Base-by-base conservation (phyloP, 148 eudicot species). In the Hydrangea macrophylla region DNA sequence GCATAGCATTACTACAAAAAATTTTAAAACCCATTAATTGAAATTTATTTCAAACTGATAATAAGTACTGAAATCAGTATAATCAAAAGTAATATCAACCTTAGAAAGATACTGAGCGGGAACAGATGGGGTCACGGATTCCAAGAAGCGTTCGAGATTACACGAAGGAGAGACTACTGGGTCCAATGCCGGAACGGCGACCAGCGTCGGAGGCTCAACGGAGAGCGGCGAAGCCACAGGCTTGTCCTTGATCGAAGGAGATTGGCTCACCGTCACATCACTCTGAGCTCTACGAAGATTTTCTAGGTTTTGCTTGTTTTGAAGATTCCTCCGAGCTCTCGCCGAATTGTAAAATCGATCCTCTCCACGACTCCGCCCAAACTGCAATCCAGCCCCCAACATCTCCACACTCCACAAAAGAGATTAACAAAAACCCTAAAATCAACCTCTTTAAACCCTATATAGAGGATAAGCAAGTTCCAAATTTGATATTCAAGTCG, bases 301-400 rank as follows among this genome's bases (percentile, higher is more conserved):
- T 63, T 82, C 79, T 9, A 57, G 69, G 10, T 68, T 61, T 32
- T 65, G 71, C 66, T 70, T 71, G 50, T 60, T 76, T 35, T 75
- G 82, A 55, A 55, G 51, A 63, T 74, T 81, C 58, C 71, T 82
- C 74, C 85, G 71, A 25, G 67, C 77, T 65, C 79, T 82, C 0
- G 76, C 77, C 20, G 89, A 77, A 73, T 72, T 74, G 72, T 84
- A 81, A 61, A 86, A 81, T 62, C 88, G 77, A 73, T 86, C 91
- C 51, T 83, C 87, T 28, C 75, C 84, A 12, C 76, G 77, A 71
- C 72, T 85, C 65, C 84, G 58, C 35, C 79, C 86, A 58, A 84
- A 82, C 69, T 88, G 85, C 70, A 91, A 50, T 24, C 95, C 95
- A 28, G 89, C 81, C 23, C 90, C 96, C 60, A 84, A 78, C 92